Evolutionary conservation across 805 yeast species (phyloP), one percentile per base, ranked within the genome.

Genomic region (Nematodospora valgi): DNA sequence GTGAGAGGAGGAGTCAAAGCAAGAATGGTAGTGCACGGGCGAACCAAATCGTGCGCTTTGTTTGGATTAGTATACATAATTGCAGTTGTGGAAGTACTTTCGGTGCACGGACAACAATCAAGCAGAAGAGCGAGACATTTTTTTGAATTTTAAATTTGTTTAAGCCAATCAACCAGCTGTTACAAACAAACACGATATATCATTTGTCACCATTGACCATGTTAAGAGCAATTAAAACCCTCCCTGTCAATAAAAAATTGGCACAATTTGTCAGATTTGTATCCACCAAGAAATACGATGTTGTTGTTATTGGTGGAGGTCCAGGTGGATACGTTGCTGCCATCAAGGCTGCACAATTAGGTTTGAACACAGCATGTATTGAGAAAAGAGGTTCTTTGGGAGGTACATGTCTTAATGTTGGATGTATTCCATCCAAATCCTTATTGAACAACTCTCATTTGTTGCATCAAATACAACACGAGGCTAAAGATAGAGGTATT

Each of bases 301-400:
- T 93, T 37, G 95, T 91, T 37, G 86, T 93, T 51, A 84, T 93
- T 56, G 99, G 99, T 50, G 98, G 97, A 53, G 99, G 99, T 40
- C 99, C 99, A 49, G 99, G 98, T 64, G 99, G 99, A 44, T 93
- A 93, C 63, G 93, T 93, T 52, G 98, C 97, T 37, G 98, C 99
- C 55, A 93, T 93, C 64, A 91, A 87, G 66, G 96, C 96, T 41
- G 98, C 98, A 33, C 99, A 93, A 72, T 74, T 89, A 42, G 97
- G 97, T 27, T 76, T 73, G 52, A 82, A 89, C 64, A 87, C 96
- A 37, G 98, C 97, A 23, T 93, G 98, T 76, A 72, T 93, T 48
- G 99, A 93, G 66, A 88, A 87, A 70, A 83, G 99, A 66, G 99
- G 99, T 30, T 68, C 79, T 29, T 76, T 94, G 45, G 99, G 99